Evolutionary conservation across 1,139 yeast species (phyloP).

Genomic region (Meyerozyma smithsonii): DNA sequence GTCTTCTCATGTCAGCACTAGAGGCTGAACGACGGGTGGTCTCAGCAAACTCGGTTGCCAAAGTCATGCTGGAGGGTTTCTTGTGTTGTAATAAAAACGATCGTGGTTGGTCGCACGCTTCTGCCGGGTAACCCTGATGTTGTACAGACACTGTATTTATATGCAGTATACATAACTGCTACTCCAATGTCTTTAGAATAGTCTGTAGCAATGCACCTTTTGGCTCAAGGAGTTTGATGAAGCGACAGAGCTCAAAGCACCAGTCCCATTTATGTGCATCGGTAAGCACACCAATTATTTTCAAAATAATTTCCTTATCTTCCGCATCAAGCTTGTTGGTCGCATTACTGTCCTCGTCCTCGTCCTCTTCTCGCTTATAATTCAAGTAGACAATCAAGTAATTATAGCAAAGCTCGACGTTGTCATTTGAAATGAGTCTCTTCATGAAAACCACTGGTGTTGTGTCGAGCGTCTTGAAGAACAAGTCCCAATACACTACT

Average conservation of each 20-base stretch:
- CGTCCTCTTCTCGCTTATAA: slow-evolving; percentile 28
- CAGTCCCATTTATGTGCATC: slow-evolving; percentile 36
- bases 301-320: slow-evolving; percentile 31
- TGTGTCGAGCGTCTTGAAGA: slow-evolving; percentile 29
- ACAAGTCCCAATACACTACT: slow-evolving; percentile 34
- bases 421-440: slow-evolving; percentile 26
- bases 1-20: slow-evolving; percentile 54
- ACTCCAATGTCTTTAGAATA: slow-evolving; percentile 5
- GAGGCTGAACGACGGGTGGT: slow-evolving; percentile 67
- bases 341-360: slow-evolving; percentile 6
- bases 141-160: not conserved
- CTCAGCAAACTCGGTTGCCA: slow-evolving; percentile 82
- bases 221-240: slow-evolving; percentile 40
- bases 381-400: slow-evolving; percentile 40
- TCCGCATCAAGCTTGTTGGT: slow-evolving; percentile 19
- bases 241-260: slow-evolving; percentile 44
- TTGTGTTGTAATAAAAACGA: slow-evolving; percentile 2
- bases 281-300: slow-evolving; percentile 32
- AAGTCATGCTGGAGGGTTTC: slow-evolving; percentile 36
- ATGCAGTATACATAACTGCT: not conserved
- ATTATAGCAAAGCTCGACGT: slow-evolving; percentile 40
- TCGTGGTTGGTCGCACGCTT: slow-evolving; percentile 3
- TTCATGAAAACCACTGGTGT: slow-evolving; percentile 40
- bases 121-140: not conserved
- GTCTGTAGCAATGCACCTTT: slow-evolving; percentile 24